Evolutionary conservation across 331 rosid genomes (phyloP), one percentile per base, ranked within the genome.

Genomic region (Stylosanthes scabra): DNA sequence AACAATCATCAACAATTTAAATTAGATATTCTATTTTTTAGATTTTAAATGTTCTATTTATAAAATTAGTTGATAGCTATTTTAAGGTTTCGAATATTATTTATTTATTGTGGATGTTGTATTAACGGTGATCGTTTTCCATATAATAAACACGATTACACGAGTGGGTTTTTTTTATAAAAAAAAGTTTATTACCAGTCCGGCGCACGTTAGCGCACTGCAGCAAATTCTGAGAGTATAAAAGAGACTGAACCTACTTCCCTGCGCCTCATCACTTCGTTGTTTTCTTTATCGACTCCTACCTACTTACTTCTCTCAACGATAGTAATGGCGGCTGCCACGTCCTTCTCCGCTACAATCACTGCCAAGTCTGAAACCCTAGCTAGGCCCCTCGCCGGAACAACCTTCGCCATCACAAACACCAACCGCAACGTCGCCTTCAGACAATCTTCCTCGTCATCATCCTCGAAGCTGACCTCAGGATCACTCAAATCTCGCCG

Each of bases 321-420:
- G 13, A 46, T 44, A 44, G n/a, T 2, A 6, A 84, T 90, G 93
- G 86, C 89, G 83, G 90, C 93, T 59, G 76, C 87, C 4, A 56
- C 83, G 6, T 78, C 87, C 45, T 80, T 41, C 45, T 47, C 85
- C 42, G 69, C 81, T 0, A 65, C 84, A 11, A 66, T 84, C 76
- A 79, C 84, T 0, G 66, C 81, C 12, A 64, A 88, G 1, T 68
- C 85, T 3, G 65, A 74, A 67, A 50, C 68, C 86, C n/a, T 59
- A 28, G 37, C 64, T 0, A 60, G 27, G 2, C 74, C 80, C 0
- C 11, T 46, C 42, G 4, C 80, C 61, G 83, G 83, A 13, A 59
- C 28, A 46, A 9, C 7, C 63, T 62, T 15, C 0, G n/a, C 59
- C 39, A 25, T 73, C 34, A 73, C 82, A 31, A 31, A 31, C 46